Percentiles rank a stretch among this genome's conserved stretches.
Conservation (phyloP, 2,329 filamentous ascomycete species). For the Aureobasidium leucospermi region DNA sequence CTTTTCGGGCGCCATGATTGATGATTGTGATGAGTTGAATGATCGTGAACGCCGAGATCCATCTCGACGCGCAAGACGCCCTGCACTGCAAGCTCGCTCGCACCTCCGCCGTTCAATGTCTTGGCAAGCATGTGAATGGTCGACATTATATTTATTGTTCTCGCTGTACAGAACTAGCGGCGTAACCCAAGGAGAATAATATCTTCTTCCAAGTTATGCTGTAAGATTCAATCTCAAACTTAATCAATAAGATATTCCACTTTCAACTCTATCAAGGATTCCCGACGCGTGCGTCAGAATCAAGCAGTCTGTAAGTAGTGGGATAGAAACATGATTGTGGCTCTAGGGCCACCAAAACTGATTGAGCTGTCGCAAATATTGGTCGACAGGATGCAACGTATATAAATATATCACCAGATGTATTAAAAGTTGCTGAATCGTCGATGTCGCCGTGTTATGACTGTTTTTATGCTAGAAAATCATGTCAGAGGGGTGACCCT, state of each 20-base stretch:
- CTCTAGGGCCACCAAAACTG: no score
- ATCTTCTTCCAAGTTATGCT: neutral
- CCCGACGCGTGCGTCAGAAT: no score
- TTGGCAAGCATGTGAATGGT: neutral
- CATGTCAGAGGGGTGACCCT: neutral
- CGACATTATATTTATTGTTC: neutral
- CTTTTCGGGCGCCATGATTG: slow-evolving; percentile 54
- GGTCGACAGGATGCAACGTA: no score
- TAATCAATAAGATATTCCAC: no score
- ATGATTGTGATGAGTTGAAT: neutral
- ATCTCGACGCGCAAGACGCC: neutral
- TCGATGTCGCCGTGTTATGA: neutral
- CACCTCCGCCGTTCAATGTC: neutral
- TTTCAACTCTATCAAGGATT: no score
- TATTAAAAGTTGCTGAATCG: neutral
- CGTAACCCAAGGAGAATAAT: neutral
- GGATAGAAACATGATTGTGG: no score
- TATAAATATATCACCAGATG: neutral
- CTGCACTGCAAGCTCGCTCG: neutral
- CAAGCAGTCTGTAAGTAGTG: no score
- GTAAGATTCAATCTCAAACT: no score
- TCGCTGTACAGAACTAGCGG: neutral
- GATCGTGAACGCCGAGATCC: neutral
- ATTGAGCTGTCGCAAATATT: no score
- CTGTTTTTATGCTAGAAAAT: neutral